phyloP scores from a whole-genome alignment of 495 filamentous ascomycete species.

The Lepraria neglecta region DNA sequence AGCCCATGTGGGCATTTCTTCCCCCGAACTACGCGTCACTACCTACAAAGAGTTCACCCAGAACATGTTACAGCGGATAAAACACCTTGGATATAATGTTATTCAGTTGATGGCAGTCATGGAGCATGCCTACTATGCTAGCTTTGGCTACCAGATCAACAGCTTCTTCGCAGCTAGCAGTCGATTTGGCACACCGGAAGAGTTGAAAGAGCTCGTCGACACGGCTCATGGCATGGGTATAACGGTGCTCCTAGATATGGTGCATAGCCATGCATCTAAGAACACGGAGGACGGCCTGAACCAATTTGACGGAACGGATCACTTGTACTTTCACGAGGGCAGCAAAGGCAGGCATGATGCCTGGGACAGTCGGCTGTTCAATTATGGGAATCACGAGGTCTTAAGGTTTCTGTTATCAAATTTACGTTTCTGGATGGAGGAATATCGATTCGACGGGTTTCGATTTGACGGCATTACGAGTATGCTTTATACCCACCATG shows the following conservation, averaged over 20 bases:
- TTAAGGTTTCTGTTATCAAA: slow-evolving; percentile 91
- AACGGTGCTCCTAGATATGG: slow-evolving; percentile 89
- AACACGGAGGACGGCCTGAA: slow-evolving; percentile 93
- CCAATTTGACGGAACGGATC: slow-evolving; percentile 88
- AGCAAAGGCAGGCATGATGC: slow-evolving; percentile 76
- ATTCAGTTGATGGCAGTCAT: slow-evolving; percentile 99
- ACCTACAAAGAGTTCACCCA: slow-evolving; percentile 97
- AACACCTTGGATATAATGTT: slow-evolving; percentile 87
- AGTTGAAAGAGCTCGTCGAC: slow-evolving; percentile 93
- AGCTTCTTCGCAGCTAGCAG: slow-evolving; percentile 98
- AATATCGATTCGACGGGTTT: slow-evolving; percentile 94
- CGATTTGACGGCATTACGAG: slow-evolving; percentile 97
- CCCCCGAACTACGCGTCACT: slow-evolving; percentile 77
- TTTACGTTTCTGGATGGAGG: slow-evolving; percentile 98
- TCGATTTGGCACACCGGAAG: slow-evolving; percentile 88
- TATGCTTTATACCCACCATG: slow-evolving; percentile 94
- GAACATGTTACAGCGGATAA: slow-evolving; percentile 85
- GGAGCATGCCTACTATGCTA: slow-evolving; percentile 99
- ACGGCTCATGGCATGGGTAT: slow-evolving; percentile 88
- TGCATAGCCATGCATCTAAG: slow-evolving; percentile 96
- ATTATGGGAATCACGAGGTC: slow-evolving; percentile 93
- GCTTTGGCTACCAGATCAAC: slow-evolving; percentile 97
- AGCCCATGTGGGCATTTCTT: slow-evolving; percentile 95
- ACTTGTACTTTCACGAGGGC: slow-evolving; percentile 91
- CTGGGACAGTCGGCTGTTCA: slow-evolving; percentile 96